phyloP scores from a whole-genome alignment of 192 early-diverging fungal genomes.

The Podila minutissima region DNA sequence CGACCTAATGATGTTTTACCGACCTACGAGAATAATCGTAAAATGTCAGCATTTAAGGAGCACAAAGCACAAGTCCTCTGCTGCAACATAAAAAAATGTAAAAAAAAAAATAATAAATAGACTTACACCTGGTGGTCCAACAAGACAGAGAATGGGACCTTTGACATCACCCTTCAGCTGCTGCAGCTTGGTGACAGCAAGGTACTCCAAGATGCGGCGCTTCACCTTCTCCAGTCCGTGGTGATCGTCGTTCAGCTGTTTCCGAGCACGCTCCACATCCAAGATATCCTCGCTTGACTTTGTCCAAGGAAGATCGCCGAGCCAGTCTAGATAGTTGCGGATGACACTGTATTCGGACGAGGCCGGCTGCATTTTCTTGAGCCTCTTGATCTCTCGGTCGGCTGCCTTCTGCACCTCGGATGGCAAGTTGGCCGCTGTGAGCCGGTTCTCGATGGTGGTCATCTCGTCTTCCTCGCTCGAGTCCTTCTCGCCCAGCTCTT shows the following conservation, averaged over 20 bases:
- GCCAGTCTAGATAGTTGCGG: conserved; percentile 80
- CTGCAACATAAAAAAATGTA: not conserved
- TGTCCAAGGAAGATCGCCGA: conserved; percentile 82
- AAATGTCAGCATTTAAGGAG: conserved; percentile 25
- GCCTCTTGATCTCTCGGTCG: conserved; percentile 70
- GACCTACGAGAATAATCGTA: conserved; percentile 52
- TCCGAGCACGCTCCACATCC: conserved; percentile 72
- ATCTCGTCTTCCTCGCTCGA: conserved; percentile 74
- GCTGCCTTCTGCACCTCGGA: conserved; percentile 70
- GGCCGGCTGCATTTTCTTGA: conserved; percentile 75
- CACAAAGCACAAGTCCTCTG: not conserved
- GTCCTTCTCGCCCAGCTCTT: conserved; percentile 79
- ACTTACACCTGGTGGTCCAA: conserved; percentile 70
- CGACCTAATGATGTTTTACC: conserved; percentile 89
- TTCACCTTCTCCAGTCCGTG: conserved; percentile 86
- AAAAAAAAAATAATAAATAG: not conserved
- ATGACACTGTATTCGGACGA: conserved; percentile 84
- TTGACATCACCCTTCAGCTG: conserved; percentile 71
- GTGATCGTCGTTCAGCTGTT: conserved; percentile 83
- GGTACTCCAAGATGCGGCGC: conserved; percentile 82
- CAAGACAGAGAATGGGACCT: conserved; percentile 82
- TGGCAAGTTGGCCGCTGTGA: conserved; percentile 65
- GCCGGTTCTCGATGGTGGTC: conserved; percentile 61
- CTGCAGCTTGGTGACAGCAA: conserved; percentile 81
- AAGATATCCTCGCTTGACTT: conserved; percentile 66